phyloP scores from a whole-genome alignment of 2,329 filamentous ascomycete species.

The Diaporthe velutina region DNA sequence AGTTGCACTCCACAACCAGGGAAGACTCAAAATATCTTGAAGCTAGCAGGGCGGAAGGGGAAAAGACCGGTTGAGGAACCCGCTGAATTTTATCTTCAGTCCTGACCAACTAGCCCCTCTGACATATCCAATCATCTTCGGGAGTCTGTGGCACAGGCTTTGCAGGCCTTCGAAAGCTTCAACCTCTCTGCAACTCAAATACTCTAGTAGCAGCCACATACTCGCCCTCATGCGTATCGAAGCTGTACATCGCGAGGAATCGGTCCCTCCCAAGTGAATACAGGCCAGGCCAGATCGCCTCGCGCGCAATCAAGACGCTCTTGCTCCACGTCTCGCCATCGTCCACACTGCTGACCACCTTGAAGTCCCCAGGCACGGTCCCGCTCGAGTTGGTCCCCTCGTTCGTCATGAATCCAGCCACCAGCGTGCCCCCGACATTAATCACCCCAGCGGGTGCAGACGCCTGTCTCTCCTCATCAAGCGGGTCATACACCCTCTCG shows the following conservation, averaged over 20 bases:
- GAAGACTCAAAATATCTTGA: not conserved
- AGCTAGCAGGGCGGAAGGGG: not conserved
- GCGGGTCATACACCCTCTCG: conserved; percentile 52
- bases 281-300: conserved; percentile 50
- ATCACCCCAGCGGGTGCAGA: conserved; percentile 56
- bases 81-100: not conserved
- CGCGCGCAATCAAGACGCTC: conserved; percentile 44
- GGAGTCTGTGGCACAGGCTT: not conserved
- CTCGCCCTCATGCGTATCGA: not conserved
- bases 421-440: conserved; percentile 56
- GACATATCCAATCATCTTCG: not conserved
- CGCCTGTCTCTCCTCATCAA: conserved; percentile 46
- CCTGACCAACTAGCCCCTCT: not conserved
- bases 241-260: conserved; percentile 9
- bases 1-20: not conserved
- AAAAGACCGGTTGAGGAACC: not conserved
- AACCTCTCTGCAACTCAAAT: not conserved
- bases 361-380: conserved; percentile 48
- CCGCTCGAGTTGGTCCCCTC: conserved; percentile 49
- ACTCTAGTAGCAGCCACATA: conserved; percentile 8
- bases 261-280: conserved; percentile 37
- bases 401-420: conserved; percentile 59
- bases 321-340: conserved; percentile 46
- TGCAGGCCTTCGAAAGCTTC: not conserved
- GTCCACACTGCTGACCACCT: conserved; percentile 47